These are phyloP conservation scores for Agrocybe chaxingu DNA, from an alignment of 768 basidiomycete genomes.

Conservation along the genomic window DNA sequence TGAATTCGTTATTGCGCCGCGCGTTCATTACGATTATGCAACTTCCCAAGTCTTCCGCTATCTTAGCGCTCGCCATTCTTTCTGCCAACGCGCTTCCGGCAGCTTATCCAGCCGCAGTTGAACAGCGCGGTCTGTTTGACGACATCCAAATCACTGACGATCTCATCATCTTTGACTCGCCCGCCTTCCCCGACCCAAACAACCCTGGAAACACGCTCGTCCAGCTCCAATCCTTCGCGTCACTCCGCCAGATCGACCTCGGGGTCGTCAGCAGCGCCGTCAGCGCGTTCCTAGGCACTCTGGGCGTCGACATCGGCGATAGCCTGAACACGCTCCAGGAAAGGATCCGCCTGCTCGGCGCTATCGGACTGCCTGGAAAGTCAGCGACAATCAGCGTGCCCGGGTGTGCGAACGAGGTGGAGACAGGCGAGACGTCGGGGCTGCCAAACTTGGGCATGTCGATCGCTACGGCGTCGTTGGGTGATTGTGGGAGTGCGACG, in stretches of 20 bases:
- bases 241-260: conserved; percentile 25
- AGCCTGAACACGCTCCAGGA: conserved; percentile 22
- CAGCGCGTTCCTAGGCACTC: conserved; percentile 16
- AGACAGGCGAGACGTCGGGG: conserved; percentile 25
- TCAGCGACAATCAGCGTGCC: conserved; percentile 26
- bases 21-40: conserved; percentile 1
- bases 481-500: conserved; percentile 21
- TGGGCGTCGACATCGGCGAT: conserved; percentile 29
- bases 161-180: conserved; percentile 36
- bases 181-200: conserved; percentile 33
- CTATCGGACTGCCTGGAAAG: conserved; percentile 30
- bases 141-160: conserved; percentile 25
- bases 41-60: background rate
- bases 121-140: conserved; percentile 13
- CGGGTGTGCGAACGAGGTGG: conserved; percentile 26
- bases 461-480: conserved; percentile 27
- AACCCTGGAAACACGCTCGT: conserved; percentile 28
- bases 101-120: too few relatives aligned
- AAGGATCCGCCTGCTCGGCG: conserved; percentile 30
- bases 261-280: conserved; percentile 19
- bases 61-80: conserved; percentile 5
- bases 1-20: too few relatives aligned
- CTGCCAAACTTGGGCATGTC: conserved; percentile 31
- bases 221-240: conserved; percentile 34
- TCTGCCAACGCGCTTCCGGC: conserved; percentile 9